Evolutionary conservation across 1,284 basidiomycete species (phyloP).

Genomic region (Malassezia nana): DNA sequence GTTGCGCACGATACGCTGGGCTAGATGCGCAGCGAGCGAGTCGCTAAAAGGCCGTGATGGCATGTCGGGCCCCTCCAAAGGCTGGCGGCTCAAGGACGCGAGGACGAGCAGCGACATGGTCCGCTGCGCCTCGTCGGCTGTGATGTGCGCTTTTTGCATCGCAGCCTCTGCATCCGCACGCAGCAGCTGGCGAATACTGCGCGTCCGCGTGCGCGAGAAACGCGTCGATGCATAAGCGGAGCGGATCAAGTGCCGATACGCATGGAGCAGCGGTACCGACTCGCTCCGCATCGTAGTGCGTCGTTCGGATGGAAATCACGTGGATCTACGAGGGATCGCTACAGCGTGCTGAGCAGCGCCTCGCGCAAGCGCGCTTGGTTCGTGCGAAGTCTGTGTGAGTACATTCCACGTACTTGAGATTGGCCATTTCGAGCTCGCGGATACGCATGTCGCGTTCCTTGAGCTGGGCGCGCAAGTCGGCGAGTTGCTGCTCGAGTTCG

Average conservation of each 20-base stretch:
- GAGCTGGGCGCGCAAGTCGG: slow-evolving; percentile 24
- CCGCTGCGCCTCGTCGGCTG: neutral
- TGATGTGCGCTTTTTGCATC: neutral
- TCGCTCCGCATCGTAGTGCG: neutral
- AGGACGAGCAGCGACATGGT: slow-evolving; percentile 13
- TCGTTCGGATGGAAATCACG: neutral
- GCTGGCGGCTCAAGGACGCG: neutral
- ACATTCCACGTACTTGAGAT: slow-evolving; percentile 16
- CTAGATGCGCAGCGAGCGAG: slow-evolving; percentile 7
- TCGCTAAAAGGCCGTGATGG: neutral
- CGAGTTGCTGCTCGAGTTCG: slow-evolving; percentile 19
- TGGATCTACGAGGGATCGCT: neutral
- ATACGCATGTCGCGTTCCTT: slow-evolving; percentile 32
- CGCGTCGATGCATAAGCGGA: slow-evolving; percentile 6
- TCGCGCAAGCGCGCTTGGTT: slow-evolving; percentile 17
- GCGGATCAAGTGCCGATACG: slow-evolving; percentile 16
- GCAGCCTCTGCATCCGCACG: slow-evolving; percentile 10
- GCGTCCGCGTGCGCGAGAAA: slow-evolving; percentile 1
- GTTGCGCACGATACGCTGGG: slow-evolving; percentile 25
- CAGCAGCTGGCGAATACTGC: slow-evolving; percentile 12
- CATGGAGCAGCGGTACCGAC: slow-evolving; percentile 1
- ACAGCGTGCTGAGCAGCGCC: slow-evolving; percentile 4
- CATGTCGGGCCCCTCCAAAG: slow-evolving; percentile 1
- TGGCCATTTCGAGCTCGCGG: slow-evolving; percentile 41
- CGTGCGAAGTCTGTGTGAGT: slow-evolving; percentile 11